Base-by-base conservation (phyloP, 2,329 filamentous ascomycete species). In the Nannizziopsis arthrosporioides region DNA sequence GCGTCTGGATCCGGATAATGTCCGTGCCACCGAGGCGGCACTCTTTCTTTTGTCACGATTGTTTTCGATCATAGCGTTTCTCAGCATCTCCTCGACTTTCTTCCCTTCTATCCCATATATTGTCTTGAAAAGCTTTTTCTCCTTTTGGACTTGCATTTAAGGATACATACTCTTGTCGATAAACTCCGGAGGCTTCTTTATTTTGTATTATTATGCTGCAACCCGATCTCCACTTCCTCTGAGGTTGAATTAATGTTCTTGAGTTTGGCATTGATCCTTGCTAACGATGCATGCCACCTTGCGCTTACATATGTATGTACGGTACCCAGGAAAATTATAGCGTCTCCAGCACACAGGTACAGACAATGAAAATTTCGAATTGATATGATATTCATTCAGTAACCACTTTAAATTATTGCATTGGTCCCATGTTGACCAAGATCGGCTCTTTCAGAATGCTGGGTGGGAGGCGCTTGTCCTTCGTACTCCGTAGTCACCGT, bases 1-100 rank as follows among this genome's bases (percentile, higher is more conserved):
- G 62, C 61, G 18, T 63, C 63, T 3, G 61, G 61, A 22, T 67
- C 64, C 35, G 62, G 59, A 37, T 69, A 53, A 63, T 40, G 12
- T 14, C 2, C 22, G n/a, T 19, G 19, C 9, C 15, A n/a, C 22
- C 11, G 2, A 15, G n/a, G 34, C 15, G n/a, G 34, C 15, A 18
- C n/a, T 32, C 31, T 12, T 32, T 36, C 17, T 46, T 9, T 35
- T 9, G 12, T 48, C n/a, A 27, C 10, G 15, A 9, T 31, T 43
- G 42, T 10, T 27, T 12, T 42, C 36, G 35, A 38, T 43, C 46
- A 43, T 42, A 48, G 46, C 46, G 46, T 48, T 48, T 32, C 10
- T 35, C 27, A 34, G 45, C 45, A 47, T 47, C 32, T 31, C 31
- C 36, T 40, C 17, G 7, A n/a, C 19, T 46, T 44, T 27, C 22